Evolutionary conservation across 1,284 basidiomycete species (phyloP), one percentile per base, ranked within the genome.

Genomic region (Moniliella sp.): DNA sequence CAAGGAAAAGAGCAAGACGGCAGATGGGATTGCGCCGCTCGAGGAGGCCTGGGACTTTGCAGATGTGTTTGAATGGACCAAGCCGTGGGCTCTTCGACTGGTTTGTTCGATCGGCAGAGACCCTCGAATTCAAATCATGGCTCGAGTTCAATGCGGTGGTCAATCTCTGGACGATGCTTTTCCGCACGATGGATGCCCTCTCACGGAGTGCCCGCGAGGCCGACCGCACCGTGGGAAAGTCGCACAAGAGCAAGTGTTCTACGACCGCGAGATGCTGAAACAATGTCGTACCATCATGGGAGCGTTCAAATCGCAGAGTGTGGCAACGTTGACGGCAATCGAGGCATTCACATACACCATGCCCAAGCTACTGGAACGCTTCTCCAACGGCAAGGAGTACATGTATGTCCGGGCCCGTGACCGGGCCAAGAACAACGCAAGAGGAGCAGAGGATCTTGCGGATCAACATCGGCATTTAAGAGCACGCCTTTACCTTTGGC

Each of bases 1-100:
- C n/a, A n/a, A 30, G 32, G 11, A n/a, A n/a, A n/a, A n/a, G n/a
- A n/a, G n/a, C n/a, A n/a, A n/a, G n/a, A n/a, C 11, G 25, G 13
- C 23, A 17, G 15, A 31, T 14, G 17, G 5, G 33, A 36, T 5
- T 23, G 29, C 2, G 32, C 19, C 17, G 30, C 33, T 1, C 31
- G n/a, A 25, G 30, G 19, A 25, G 36, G 12, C 29, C 2, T 55
- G 46, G 46, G 44, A 45, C 0, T 50, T 55, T 21, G 32, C 37
- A 18, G 37, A 50, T 5, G 43, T 57, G 16, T 37, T 35, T 15
- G 34, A 43, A 7, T 57, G 53, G 53, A 40, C 53, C 18, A 48
- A 58, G 32, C 48, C 46, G 4, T 58, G 55, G 55, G 43, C 53
- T 2, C 50, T 58, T 36, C 42, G 44, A 17, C 48, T 58, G 42